A percentile compares a stretch with the other conserved stretches of the same genome.
These are phyloP conservation scores for Thalassiosira hispida DNA, from an alignment of 352 stramenopile genomes.

Conservation along the genomic window DNA sequence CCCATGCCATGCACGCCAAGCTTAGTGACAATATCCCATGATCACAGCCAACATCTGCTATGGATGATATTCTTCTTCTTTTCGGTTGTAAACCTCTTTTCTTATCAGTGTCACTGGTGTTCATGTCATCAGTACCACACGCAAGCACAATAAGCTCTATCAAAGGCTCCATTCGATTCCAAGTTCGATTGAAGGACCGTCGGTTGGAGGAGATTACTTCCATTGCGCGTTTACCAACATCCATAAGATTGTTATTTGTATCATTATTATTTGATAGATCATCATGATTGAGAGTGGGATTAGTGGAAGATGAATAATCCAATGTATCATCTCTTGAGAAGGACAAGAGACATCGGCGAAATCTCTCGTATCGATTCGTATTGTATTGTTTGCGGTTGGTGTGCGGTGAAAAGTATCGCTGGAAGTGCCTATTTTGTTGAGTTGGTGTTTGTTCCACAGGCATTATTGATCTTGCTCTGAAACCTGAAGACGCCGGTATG, in stretches of 20 bases:
- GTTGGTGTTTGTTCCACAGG: no score
- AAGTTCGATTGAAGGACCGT: slow-evolving; percentile 51
- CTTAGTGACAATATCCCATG: slow-evolving; percentile 72
- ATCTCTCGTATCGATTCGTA: slow-evolving; percentile 33
- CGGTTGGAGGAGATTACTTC: slow-evolving; percentile 49
- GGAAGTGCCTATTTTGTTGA: no score
- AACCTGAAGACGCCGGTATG: no score
- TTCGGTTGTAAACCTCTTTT: no score
- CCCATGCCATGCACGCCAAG: slow-evolving; percentile 58
- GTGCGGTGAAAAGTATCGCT: no score
- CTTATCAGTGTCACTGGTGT: neutral
- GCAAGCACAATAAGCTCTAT: slow-evolving; percentile 51
- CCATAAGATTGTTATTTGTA: slow-evolving; percentile 13
- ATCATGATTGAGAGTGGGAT: neutral
- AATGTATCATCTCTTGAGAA: neutral
- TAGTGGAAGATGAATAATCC: neutral
- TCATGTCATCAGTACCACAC: neutral
- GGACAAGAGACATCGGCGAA: slow-evolving; percentile 19
- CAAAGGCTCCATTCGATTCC: slow-evolving; percentile 64
- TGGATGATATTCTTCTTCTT: slow-evolving; percentile 28
- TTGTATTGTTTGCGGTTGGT: slow-evolving; percentile 1
- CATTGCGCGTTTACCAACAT: slow-evolving; percentile 32
- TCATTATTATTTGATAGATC: neutral
- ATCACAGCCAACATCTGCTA: slow-evolving; percentile 80
- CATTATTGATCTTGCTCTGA: no score